Conservation (phyloP, 768 basidiomycete species). For the Glaciozyma antarctica region DNA sequence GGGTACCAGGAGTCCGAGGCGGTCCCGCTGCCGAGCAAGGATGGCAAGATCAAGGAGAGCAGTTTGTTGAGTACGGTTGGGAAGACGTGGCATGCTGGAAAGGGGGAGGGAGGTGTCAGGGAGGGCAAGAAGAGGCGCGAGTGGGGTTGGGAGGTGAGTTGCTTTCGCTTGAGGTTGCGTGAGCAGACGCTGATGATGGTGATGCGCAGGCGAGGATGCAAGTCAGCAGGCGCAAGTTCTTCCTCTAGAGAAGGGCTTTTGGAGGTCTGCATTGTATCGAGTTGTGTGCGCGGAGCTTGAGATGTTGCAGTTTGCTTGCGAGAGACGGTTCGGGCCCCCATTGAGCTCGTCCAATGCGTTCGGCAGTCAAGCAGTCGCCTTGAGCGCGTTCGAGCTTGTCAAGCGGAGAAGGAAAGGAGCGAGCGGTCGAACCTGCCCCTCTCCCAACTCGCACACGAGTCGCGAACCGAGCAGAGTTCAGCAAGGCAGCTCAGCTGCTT, state of each 20-base stretch:
- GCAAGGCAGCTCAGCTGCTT: too few relatives aligned
- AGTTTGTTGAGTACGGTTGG: slow-evolving; percentile 31
- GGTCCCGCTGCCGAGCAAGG: slow-evolving; percentile 26
- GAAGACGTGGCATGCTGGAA: slow-evolving; percentile 33
- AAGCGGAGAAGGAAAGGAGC: too few relatives aligned
- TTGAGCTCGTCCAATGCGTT: too few relatives aligned
- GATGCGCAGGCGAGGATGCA: slow-evolving; percentile 74
- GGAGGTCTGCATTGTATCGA: not conserved
- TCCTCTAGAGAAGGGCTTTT: not conserved
- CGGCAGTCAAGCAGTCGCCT: too few relatives aligned
- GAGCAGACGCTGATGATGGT: not conserved
- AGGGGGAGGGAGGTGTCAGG: slow-evolving; percentile 32
- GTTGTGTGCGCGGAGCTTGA: not conserved
- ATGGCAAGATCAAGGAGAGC: slow-evolving; percentile 21
- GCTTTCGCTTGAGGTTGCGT: slow-evolving; percentile 20
- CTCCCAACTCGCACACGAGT: too few relatives aligned
- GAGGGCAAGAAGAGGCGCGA: slow-evolving; percentile 58
- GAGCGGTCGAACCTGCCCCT: too few relatives aligned
- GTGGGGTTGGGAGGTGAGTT: slow-evolving; percentile 80
- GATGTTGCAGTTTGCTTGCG: not conserved
- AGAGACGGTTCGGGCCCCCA: not conserved
- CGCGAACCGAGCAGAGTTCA: not conserved
- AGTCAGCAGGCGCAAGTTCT: slow-evolving; percentile 73
- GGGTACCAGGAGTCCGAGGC: slow-evolving; percentile 11
- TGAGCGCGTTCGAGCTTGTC: too few relatives aligned